Evolutionary conservation across 345 rosid genomes (phyloP).

Genomic region (Hypericum androsaemum): DNA sequence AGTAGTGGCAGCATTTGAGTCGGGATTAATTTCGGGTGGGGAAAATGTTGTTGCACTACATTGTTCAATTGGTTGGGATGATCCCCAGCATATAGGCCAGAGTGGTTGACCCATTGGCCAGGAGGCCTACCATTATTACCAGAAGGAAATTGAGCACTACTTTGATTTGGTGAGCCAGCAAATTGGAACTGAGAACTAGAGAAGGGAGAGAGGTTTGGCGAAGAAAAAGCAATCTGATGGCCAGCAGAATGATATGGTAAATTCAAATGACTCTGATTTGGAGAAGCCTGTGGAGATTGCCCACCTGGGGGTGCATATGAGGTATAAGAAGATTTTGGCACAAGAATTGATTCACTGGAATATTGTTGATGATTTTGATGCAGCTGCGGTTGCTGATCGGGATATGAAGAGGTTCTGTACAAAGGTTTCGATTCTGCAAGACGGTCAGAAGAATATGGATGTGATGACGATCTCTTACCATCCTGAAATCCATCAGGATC

Average conservation of each 20-base stretch:
- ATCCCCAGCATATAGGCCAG: conserved; percentile 59
- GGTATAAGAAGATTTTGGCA: conserved; percentile 58
- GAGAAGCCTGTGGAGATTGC: conserved; percentile 54
- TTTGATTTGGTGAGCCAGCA: conserved; percentile 45
- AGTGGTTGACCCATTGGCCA: conserved; percentile 59
- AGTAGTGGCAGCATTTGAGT: conserved; percentile 48
- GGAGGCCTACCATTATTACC: conserved; percentile 46
- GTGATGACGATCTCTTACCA: conserved; percentile 59
- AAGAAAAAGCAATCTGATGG: conserved; percentile 50
- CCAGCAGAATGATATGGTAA: conserved; percentile 49
- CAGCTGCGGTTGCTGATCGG: conserved; percentile 65
- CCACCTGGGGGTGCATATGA: conserved; percentile 69
- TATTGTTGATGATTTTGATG: conserved; percentile 41
- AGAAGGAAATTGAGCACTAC: conserved; percentile 49
- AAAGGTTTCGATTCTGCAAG: conserved; percentile 39
- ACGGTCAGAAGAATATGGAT: conserved; percentile 44
- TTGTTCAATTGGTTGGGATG: conserved; percentile 47
- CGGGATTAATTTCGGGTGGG: conserved; percentile 63
- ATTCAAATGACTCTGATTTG: conserved; percentile 48
- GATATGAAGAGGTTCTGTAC: conserved; percentile 59
- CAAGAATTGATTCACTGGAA: conserved; percentile 69
- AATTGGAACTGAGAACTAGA: conserved; percentile 57
- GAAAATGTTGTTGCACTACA: conserved; percentile 43
- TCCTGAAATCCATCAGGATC: conserved; percentile 45
- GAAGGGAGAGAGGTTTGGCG: conserved; percentile 51